These are phyloP conservation scores for Combretum micranthum DNA, from an alignment of 345 rosid genomes.

Conservation along the genomic window DNA sequence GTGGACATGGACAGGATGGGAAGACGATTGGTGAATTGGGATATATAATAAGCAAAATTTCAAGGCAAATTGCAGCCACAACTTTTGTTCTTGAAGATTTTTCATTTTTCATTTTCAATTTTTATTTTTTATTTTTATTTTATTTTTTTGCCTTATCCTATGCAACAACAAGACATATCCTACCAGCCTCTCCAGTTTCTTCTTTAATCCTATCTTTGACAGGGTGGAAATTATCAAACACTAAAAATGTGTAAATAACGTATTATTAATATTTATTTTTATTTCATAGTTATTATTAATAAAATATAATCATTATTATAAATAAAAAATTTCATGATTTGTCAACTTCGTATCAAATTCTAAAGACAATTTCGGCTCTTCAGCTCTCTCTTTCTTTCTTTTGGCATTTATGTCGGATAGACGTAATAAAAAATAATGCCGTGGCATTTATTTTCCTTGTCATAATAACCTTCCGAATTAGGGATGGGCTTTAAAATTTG, in stretches of 20 bases:
- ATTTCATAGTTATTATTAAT: too few species aligned
- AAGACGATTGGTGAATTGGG: slow-evolving; percentile 30
- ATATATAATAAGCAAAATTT: slow-evolving; percentile 21
- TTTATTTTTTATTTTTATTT: not conserved
- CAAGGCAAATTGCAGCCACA: slow-evolving; percentile 53
- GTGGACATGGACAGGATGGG: slow-evolving; percentile 11
- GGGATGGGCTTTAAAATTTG: too few species aligned
- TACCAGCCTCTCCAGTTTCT: slow-evolving; percentile 29
- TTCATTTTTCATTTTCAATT: slow-evolving; percentile 12
- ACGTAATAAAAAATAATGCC: too few species aligned
- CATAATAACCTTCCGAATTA: too few species aligned
- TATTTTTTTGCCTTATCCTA: slow-evolving; percentile 12
- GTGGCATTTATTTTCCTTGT: too few species aligned
- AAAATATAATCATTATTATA: too few species aligned
- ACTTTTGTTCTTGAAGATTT: slow-evolving; percentile 19
- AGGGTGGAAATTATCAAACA: slow-evolving; percentile 18
- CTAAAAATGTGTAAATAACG: not conserved
- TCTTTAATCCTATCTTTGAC: slow-evolving; percentile 29
- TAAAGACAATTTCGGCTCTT: too few species aligned
- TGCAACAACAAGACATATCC: slow-evolving; percentile 21
- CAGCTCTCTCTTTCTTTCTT: too few species aligned
- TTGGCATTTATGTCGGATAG: too few species aligned
- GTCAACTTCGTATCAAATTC: too few species aligned
- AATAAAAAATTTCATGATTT: too few species aligned
- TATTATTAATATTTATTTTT: not conserved